Conservation (phyloP, 2,329 filamentous ascomycete species). For the Cladosporium sp. region DNA sequence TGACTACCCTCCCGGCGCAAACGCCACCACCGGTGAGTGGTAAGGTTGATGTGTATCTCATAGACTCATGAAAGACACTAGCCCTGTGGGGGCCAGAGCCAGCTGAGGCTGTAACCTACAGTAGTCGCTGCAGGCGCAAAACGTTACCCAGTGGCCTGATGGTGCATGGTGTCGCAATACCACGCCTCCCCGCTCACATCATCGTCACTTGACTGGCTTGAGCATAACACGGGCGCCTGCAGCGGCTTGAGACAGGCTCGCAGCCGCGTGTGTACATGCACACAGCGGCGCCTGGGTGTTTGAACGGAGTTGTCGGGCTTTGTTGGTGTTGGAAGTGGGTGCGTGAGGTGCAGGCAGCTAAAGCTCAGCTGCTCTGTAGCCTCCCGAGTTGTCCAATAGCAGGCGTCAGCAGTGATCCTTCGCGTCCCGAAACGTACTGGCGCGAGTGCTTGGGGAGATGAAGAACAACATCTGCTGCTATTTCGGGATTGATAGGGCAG, state of each 20-base stretch:
- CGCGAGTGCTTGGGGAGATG: neutral
- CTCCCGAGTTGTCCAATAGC: neutral
- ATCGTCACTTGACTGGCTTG: neutral
- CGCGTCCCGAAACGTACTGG: neutral
- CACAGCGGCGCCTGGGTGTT: constrained; percentile 1
- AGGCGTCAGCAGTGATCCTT: neutral
- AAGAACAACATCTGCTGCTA: neutral
- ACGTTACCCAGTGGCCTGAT: constrained; percentile 12
- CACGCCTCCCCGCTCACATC: neutral
- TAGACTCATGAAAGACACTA: constrained; percentile 6
- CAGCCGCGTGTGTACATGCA: neutral
- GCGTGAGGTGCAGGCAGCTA: constrained; percentile 13
- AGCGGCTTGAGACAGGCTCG: constrained; percentile 1
- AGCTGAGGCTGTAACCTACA: constrained; percentile 17
- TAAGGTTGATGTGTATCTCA: constrained; percentile 13
- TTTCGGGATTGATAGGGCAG: neutral
- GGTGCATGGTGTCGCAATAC: constrained; percentile 11
- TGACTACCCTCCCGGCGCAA: constrained; percentile 9
- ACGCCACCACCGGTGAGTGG: constrained; percentile 8
- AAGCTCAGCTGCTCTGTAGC: constrained; percentile 11
- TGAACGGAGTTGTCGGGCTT: neutral
- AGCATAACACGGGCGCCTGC: neutral
- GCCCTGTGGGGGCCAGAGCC: constrained; percentile 19
- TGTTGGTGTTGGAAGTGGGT: neutral
- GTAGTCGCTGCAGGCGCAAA: constrained; percentile 12